These are phyloP conservation scores for Chimonanthus praecox DNA, from an alignment of 164 flowering plant genomes.

Conservation along the genomic window DNA sequence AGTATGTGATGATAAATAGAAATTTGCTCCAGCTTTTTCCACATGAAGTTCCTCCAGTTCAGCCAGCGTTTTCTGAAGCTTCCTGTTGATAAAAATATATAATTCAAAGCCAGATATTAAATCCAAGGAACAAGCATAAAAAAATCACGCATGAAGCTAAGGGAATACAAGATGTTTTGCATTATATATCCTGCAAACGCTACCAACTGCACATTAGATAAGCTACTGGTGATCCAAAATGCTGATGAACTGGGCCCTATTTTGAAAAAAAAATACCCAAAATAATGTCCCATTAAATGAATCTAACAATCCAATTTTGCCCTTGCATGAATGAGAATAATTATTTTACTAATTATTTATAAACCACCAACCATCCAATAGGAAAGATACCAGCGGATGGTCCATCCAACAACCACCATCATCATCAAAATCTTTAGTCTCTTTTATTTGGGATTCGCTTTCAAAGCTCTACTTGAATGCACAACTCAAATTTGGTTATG, in stretches of 20 bases:
- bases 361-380: neutral
- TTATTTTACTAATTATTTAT: no score
- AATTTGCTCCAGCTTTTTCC: constrained; percentile 48
- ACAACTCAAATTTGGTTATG: no score
- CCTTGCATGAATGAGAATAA: no score
- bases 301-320: neutral
- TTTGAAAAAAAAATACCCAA: neutral
- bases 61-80: constrained; percentile 61
- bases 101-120: neutral
- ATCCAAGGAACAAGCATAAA: neutral
- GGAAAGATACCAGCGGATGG: neutral
- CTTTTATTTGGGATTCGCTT: no score
- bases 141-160: neutral
- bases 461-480: no score
- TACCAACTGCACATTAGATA: neutral
- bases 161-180: neutral
- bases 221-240: neutral
- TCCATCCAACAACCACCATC: neutral
- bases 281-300: neutral
- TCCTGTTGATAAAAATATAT: constrained; percentile 34
- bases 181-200: neutral
- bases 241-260: neutral
- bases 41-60: constrained; percentile 53
- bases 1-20: constrained; percentile 36
- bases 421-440: no score